phyloP scores from a whole-genome alignment of 345 rosid species.

The Syzygium grande region DNA sequence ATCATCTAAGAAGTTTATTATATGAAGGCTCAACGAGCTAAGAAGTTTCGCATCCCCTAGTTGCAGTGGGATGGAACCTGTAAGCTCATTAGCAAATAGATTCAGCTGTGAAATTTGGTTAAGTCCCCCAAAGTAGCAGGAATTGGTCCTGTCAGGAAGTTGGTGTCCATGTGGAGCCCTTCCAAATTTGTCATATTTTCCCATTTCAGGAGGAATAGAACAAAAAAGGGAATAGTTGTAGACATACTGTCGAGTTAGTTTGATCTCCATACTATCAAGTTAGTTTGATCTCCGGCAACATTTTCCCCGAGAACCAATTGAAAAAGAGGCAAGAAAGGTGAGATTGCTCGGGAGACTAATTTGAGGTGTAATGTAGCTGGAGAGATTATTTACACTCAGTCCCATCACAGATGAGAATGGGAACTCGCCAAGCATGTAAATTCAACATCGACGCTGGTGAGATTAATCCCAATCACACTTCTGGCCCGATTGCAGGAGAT shows the following conservation, averaged over 20 bases:
- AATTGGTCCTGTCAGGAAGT: constrained; percentile 9
- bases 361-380: constrained; percentile 9
- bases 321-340: constrained; percentile 3
- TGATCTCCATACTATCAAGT: too few relatives aligned
- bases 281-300: constrained; percentile 3
- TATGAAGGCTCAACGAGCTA: not conserved
- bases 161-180: not conserved
- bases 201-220: constrained; percentile 14
- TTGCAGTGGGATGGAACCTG: constrained; percentile 5
- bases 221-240: not conserved
- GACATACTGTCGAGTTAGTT: not conserved
- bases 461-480: constrained; percentile 5
- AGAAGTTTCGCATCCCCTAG: not conserved
- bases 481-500: constrained; percentile 5
- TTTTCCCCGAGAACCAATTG: not conserved
- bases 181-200: constrained; percentile 7
- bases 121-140: constrained; percentile 6
- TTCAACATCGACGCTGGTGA: not conserved
- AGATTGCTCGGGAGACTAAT: constrained; percentile 10
- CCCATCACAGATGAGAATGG: constrained; percentile 13
- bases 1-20: not conserved
- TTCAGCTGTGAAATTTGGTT: not conserved
- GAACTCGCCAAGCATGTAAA: constrained; percentile 10
- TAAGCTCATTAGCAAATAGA: constrained; percentile 1
- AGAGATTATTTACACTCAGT: constrained; percentile 8